Conservation (phyloP, 208 protist genomes). For the Kentomonas sorsogonicus region DNA sequence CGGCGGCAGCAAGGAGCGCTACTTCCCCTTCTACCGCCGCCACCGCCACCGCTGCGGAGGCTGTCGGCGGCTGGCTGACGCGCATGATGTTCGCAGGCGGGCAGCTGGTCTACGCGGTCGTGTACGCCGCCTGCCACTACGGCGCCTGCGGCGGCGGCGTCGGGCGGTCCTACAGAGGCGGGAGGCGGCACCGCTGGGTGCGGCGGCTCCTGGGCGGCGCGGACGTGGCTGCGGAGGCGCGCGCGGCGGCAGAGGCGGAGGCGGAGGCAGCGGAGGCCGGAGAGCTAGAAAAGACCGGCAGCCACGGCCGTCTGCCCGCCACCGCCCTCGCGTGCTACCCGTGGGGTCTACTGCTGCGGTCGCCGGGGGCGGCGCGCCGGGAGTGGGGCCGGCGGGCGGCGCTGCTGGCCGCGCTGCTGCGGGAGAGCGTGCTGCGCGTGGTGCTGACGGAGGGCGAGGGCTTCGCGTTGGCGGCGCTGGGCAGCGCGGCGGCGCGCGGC, state of each 20-base stretch:
- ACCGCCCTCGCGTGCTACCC: neutral
- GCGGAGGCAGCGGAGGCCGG: slow-evolving; percentile 4
- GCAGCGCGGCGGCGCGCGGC: slow-evolving; percentile 59
- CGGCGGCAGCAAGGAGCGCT: too few species aligned
- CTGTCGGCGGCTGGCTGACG: slow-evolving; percentile 20
- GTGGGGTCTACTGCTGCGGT: slow-evolving; percentile 28
- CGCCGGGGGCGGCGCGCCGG: neutral
- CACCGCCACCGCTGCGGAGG: slow-evolving; percentile 19
- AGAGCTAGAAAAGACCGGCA: too few species aligned
- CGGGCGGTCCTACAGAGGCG: slow-evolving; percentile 12
- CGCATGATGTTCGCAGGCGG: slow-evolving; percentile 56
- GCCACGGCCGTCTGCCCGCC: neutral
- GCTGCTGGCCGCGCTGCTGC: slow-evolving; percentile 57
- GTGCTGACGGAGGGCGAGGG: slow-evolving; percentile 85
- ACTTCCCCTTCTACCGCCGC: too few species aligned
- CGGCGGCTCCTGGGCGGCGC: slow-evolving; percentile 23
- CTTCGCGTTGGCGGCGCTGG: slow-evolving; percentile 69
- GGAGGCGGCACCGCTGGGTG: too few species aligned
- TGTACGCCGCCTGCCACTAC: slow-evolving; percentile 48
- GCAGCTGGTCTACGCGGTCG: slow-evolving; percentile 44
- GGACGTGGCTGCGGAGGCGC: slow-evolving; percentile 22
- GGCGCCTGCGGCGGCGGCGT: slow-evolving; percentile 30
- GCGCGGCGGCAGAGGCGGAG: slow-evolving; percentile 15
- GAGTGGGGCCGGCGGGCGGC: slow-evolving; percentile 14
- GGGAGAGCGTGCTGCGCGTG: slow-evolving; percentile 79